Evolutionary conservation across 306 rosid species (phyloP).

Genomic region (Alnus glutinosa): DNA sequence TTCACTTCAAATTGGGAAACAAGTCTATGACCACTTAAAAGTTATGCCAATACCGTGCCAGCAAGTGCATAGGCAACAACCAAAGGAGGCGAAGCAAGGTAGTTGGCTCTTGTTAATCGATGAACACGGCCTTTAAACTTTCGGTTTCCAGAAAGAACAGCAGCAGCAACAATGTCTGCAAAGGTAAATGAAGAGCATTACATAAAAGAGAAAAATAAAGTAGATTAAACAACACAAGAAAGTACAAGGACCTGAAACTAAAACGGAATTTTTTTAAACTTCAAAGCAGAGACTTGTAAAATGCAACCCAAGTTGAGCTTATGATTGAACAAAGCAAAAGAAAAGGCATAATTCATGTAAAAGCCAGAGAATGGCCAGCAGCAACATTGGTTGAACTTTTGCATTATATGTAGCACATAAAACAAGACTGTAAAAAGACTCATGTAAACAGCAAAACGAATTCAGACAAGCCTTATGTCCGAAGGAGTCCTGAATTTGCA

Average conservation of each 20-base stretch:
- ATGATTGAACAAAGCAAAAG: neutral
- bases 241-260: neutral
- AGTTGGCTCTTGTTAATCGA: slow-evolving; percentile 47
- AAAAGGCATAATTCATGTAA: neutral
- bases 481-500: neutral
- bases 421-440: neutral
- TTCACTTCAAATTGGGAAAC: neutral
- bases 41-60: slow-evolving; percentile 38
- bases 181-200: slow-evolving; percentile 2
- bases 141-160: slow-evolving; percentile 50
- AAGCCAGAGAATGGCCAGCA: neutral
- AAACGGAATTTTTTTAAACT: neutral
- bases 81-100: slow-evolving; percentile 53
- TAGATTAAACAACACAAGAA: neutral
- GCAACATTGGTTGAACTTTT: neutral
- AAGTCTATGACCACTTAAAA: neutral
- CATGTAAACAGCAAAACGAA: neutral
- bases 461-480: too few relatives aligned
- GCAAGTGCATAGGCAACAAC: slow-evolving; percentile 51
- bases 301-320: neutral
- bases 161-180: slow-evolving; percentile 45
- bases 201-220: neutral
- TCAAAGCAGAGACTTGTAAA: neutral
- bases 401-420: neutral
- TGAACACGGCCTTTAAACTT: slow-evolving; percentile 52